Base-by-base conservation (phyloP, 805 yeast species). In the Candida berthetii region DNA sequence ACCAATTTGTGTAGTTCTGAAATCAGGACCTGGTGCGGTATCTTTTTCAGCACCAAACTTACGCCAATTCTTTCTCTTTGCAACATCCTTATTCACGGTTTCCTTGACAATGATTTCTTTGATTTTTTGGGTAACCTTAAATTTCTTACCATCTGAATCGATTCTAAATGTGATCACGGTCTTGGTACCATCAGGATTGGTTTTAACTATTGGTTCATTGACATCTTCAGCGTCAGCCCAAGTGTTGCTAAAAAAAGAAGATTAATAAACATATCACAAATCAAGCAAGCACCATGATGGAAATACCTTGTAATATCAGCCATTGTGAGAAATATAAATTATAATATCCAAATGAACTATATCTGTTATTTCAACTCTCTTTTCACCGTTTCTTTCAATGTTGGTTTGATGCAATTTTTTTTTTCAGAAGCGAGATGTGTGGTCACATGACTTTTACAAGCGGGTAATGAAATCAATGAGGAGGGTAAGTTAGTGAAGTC, bases 181-280 rank as follows among this genome's bases (percentile, higher is more conserved):
- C 65, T 85, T 88, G 45, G 96, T 85, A 42, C 96, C 96, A 59
- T 90, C 97, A 31, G 80, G 69, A 60, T 89, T 88, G 36, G 75
- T 75, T 41, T 80, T 84, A 54, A 87, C 74, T 60, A 81, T 83
- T 40, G 96, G 84, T 36, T 82, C 72, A 40, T 81, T 80, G 49
- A 85, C 75, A 47, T 82, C 83, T 52, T 82, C 88, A 48, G 80
- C 86, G 31, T 52, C 54, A 18, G 59, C 61, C 61, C 61, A 56
- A 16, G 38, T 17, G 11, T n/a, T 25, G 19, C 37, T 27, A 27
- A 13, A 27, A 27, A 27, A 27, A 27, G n/a, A 27, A 5, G n/a
- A 13, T 27, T 27, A 9, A 27, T 7, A n/a, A n/a, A n/a, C n/a
- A n/a, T n/a, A n/a, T n/a, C n/a, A n/a, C n/a, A n/a, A n/a, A n/a